Base-by-base conservation (phyloP, 768 basidiomycete species). In the Rhizopogon vesiculosus region DNA sequence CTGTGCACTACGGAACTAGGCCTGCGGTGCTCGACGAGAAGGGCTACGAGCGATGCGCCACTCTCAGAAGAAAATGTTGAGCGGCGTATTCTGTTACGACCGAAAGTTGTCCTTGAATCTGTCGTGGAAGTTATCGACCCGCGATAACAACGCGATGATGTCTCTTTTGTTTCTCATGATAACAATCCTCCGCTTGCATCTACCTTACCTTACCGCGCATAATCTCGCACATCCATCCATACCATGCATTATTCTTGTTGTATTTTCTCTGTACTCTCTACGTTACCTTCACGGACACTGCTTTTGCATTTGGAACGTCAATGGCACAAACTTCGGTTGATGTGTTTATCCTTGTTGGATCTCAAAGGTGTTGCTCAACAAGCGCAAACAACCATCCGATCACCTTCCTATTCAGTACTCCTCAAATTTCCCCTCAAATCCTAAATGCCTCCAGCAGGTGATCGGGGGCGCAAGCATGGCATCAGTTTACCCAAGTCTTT, bases 91-190 rank as follows among this genome's bases (percentile, higher is more conserved):
- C 69, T 91, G 49, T 71, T 90, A 55, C 76, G 76, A 64, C 87
- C 89, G n/a, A 90, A 87, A 66, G 87, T 90, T 3, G 82, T 91
- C 41, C 69, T 90, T 54, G 87, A 90, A 64, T 84, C 83, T n/a
- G 85, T 87, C 12, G 72, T 78, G 58, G 75, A 81, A 46, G 73
- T 79, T 60, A 69, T 80, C 45, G 75, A 76, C 49, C 72, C 69
- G 48, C 70, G 66, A 25, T 71, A 45, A 56, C 19, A 3, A 38
- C 41, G 48, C 70, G 66, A 25, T 71, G 46, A 56, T 25, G 5
- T 41, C 41, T 42, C 38, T 15, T n/a, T 25, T 25, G 3, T 25
- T 25, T 25, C 10, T 48, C 41, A 44, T 54, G 42, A 18, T 44
- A n/a, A 25, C 7, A 3, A 19, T 51, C 33, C 18, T 50, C 7